phyloP scores from a whole-genome alignment of 768 basidiomycete genomes.

The Pisolithus microcarpus region DNA sequence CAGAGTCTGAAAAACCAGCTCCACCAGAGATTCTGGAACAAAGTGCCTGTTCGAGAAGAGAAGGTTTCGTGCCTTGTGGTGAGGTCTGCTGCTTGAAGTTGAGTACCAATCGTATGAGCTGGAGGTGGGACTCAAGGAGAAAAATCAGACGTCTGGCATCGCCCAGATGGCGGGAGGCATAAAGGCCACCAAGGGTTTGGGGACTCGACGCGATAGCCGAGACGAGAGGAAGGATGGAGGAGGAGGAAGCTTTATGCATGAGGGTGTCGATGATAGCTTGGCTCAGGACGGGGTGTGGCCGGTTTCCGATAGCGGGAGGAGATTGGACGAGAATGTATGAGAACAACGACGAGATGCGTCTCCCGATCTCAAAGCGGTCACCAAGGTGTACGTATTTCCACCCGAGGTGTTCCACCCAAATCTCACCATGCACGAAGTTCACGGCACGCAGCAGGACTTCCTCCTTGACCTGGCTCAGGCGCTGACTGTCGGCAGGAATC shows the following conservation, averaged over 20 bases:
- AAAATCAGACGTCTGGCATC: slow-evolving; percentile 65
- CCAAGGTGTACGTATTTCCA: slow-evolving; percentile 84
- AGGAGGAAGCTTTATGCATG: slow-evolving; percentile 66
- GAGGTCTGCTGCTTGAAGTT: slow-evolving; percentile 58
- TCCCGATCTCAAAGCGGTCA: slow-evolving; percentile 78
- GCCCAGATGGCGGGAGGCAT: slow-evolving; percentile 54
- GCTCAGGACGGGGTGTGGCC: slow-evolving; percentile 55
- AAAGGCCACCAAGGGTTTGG: slow-evolving; percentile 52
- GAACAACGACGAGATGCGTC: slow-evolving; percentile 60
- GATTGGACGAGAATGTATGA: slow-evolving; percentile 57
- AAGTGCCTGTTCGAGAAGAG: slow-evolving; percentile 69
- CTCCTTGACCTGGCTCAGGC: slow-evolving; percentile 68
- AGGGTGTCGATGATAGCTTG: slow-evolving; percentile 64
- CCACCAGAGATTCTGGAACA: slow-evolving; percentile 55
- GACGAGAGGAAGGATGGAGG: slow-evolving; percentile 76
- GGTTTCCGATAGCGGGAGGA: slow-evolving; percentile 44
- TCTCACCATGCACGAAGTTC: slow-evolving; percentile 74
- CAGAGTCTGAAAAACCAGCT: slow-evolving; percentile 36
- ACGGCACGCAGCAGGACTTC: slow-evolving; percentile 76
- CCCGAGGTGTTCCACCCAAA: slow-evolving; percentile 79
- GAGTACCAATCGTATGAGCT: slow-evolving; percentile 54
- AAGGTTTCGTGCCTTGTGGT: slow-evolving; percentile 37
- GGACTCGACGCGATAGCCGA: slow-evolving; percentile 58
- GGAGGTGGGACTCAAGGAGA: slow-evolving; percentile 62
- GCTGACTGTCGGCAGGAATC: slow-evolving; percentile 48